Evolutionary conservation across 1,284 basidiomycete species (phyloP).

Genomic region (Sanghuangporus weigelae): DNA sequence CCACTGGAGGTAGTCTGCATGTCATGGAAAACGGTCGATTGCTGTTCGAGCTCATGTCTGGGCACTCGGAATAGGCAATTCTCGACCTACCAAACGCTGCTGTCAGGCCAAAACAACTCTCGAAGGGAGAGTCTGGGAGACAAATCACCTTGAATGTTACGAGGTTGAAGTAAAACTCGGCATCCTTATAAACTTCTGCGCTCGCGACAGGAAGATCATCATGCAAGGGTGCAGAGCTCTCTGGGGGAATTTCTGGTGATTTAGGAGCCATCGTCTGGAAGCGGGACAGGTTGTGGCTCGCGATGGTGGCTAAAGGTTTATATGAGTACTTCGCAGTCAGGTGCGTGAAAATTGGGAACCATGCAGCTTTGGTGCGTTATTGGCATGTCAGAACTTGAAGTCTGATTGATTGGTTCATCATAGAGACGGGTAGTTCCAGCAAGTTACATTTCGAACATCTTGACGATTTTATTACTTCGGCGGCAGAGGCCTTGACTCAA

Average conservation of each 20-base stretch:
- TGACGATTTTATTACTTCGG: too few species aligned
- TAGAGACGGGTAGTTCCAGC: too few species aligned
- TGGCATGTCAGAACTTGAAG: not conserved
- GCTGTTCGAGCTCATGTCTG: not conserved
- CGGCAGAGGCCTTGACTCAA: too few species aligned
- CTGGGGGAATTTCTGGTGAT: too few species aligned
- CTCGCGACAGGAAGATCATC: not conserved
- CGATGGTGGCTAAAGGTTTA: not conserved
- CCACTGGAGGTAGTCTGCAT: not conserved
- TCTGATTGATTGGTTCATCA: too few species aligned
- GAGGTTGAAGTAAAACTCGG: not conserved
- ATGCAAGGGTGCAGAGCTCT: too few species aligned
- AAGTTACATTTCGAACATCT: too few species aligned
- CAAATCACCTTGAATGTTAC: not conserved
- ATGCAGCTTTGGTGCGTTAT: not conserved
- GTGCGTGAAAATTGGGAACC: not conserved
- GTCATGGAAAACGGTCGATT: slow-evolving; percentile 6
- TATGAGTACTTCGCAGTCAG: not conserved
- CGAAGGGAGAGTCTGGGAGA: too few species aligned
- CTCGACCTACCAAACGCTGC: not conserved
- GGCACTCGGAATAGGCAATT: not conserved
- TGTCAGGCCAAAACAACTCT: not conserved
- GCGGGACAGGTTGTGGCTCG: not conserved
- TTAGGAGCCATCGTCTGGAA: too few species aligned
- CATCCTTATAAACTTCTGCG: not conserved